Evolutionary conservation across 2,329 filamentous ascomycete species (phyloP).

Genomic region (Fusarium sp.): DNA sequence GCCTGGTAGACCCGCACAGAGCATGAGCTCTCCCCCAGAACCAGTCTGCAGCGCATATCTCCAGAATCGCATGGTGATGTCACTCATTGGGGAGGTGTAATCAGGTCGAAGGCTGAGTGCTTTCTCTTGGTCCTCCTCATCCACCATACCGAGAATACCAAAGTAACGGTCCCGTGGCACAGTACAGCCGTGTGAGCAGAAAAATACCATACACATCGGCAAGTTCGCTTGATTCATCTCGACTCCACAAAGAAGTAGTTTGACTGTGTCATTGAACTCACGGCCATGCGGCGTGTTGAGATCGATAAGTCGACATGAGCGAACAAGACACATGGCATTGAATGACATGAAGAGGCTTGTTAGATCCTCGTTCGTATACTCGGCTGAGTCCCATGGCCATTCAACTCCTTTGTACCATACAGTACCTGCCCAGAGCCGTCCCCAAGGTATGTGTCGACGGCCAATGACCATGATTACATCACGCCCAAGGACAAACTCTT

Average conservation of each 20-base stretch:
- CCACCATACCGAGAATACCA: conserved; percentile 5
- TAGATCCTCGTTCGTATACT: fast-evolving
- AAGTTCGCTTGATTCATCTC: neutral
- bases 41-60: neutral
- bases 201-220: neutral
- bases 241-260: neutral
- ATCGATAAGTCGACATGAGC: neutral
- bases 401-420: neutral
- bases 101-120: neutral
- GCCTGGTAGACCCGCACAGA: neutral
- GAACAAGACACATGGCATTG: neutral
- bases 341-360: fast-evolving
- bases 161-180: conserved; percentile 14
- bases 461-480: conserved; percentile 11
- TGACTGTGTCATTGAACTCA: neutral
- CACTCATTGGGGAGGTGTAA: neutral
- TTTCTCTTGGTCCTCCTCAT: neutral
- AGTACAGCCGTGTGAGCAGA: neutral
- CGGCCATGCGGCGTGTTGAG: neutral
- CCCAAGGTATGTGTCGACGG: neutral
- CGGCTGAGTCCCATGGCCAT: neutral
- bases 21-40: neutral
- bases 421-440: neutral
- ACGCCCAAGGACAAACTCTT: conserved; percentile 21
- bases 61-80: conserved; percentile 14